Evolutionary conservation across 352 stramenopile species (phyloP), one percentile per base, ranked within the genome.

Genomic region (Aphanomyces astaci): DNA sequence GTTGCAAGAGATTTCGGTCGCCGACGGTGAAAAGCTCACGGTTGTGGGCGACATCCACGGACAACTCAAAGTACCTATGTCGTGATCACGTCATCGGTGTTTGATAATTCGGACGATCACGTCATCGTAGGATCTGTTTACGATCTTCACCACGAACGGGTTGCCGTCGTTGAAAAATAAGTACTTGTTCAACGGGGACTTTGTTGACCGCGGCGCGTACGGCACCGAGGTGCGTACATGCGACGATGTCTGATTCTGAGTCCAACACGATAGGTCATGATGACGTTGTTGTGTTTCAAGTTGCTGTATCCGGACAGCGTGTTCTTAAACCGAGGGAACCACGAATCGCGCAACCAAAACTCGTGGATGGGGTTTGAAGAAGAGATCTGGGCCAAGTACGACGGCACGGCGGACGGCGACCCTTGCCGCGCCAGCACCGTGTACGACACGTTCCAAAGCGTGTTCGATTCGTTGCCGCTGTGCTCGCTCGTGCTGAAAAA

Each of bases 111-210:
- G n/a, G 0, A n/a, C 19, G 25, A 54, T 30, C 0, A 66, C 15
- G 39, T 63, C 55, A 24, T 27, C 9, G 19, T 85, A 97, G 43
- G 96, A 98, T 66, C 77, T 98, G 1, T 97, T 95, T 62, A 91
- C 90, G 5, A 98, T 98, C 54, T 97, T 98, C 53, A 96, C 82
- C 13, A 88, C 96, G 69, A 97, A 96, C 67, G 92, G 92, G 0
- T 70, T 96, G 39, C 95, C 95, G 5, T 90, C 78, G 10, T 49
- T 56, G 10, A 90, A 86, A n/a, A 98, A 98, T 76, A 90, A 90
- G 71, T 97, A 98, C 73, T 73, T 98, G 0, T 98, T 98, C 78
- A 98, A 98, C 74, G 95, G 95, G 0, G 95, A 98, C 71, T 98
- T 98, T 74, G 95, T 98, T 39, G 95, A 98, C 71, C 83, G 95